Conservation (phyloP, 140 eudicot species). For the Erigeron philadelphicus region DNA sequence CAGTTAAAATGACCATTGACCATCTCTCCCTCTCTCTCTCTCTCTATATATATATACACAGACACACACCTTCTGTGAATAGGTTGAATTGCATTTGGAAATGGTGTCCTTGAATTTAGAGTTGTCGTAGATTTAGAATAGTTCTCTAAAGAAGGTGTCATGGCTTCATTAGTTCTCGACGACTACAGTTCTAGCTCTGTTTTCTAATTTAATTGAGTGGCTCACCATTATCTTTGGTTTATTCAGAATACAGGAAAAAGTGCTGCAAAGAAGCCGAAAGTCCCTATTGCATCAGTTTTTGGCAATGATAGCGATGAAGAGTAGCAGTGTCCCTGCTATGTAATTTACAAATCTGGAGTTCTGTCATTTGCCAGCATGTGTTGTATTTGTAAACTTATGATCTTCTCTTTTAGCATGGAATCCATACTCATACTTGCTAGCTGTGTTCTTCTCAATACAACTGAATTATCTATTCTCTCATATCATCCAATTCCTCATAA, state of each 20-base stretch:
- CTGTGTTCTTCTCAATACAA: neutral
- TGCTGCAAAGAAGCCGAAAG: conserved; percentile 72
- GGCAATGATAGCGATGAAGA: neutral
- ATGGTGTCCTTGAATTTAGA: neutral
- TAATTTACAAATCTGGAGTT: no score
- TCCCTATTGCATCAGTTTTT: conserved; percentile 60
- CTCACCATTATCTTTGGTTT: neutral
- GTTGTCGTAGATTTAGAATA: neutral
- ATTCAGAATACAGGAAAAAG: conserved; percentile 39
- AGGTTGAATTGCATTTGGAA: neutral
- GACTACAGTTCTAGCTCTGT: neutral
- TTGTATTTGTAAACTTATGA: conserved; percentile 13
- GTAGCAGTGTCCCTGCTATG: no score
- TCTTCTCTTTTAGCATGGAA: neutral
- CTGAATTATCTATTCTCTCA: neutral
- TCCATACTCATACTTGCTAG: neutral
- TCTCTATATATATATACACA: no score
- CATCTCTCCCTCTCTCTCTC: no score
- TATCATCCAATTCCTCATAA: no score
- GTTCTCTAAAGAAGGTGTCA: neutral
- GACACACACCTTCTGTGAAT: no score
- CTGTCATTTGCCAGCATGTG: neutral
- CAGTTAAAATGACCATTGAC: neutral
- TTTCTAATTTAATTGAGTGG: neutral
- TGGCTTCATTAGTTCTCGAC: neutral